Evolutionary conservation across 2,329 filamentous ascomycete genomes (phyloP).

Genomic region (Sarocladium brachiariae): DNA sequence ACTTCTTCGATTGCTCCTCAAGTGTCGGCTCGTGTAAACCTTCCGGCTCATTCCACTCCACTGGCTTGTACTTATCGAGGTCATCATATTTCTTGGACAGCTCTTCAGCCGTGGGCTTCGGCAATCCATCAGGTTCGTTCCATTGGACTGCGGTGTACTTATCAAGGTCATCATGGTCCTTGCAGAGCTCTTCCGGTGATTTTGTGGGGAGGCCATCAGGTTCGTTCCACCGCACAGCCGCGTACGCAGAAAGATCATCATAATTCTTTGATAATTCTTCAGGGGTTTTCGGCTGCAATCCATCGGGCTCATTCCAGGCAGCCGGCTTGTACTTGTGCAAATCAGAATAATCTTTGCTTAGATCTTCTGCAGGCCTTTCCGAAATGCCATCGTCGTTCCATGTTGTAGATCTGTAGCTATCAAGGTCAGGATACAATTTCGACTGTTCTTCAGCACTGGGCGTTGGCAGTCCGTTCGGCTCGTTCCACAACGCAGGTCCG

Average conservation of each 20-base stretch:
- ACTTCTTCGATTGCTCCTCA: slow-evolving; percentile 29
- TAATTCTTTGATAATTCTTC: slow-evolving; percentile 29
- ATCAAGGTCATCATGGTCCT: slow-evolving; percentile 27
- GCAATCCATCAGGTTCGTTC: slow-evolving; percentile 22
- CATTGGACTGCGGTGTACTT: slow-evolving; percentile 20
- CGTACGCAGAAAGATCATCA: slow-evolving; percentile 24
- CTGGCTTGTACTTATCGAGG: slow-evolving; percentile 29
- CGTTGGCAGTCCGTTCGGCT: slow-evolving; percentile 18
- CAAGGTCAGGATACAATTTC: slow-evolving; percentile 25
- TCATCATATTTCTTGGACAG: slow-evolving; percentile 32
- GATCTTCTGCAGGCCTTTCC: slow-evolving; percentile 17
- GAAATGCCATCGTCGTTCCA: slow-evolving; percentile 20
- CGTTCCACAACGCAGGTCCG: slow-evolving; percentile 20
- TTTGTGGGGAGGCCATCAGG: slow-evolving; percentile 16
- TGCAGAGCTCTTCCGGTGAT: slow-evolving; percentile 19
- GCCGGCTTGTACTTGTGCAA: slow-evolving; percentile 22
- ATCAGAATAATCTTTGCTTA: slow-evolving; percentile 25
- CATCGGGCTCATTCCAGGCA: slow-evolving; percentile 21
- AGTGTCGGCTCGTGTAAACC: slow-evolving; percentile 21
- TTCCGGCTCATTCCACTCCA: slow-evolving; percentile 28
- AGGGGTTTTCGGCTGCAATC: slow-evolving; percentile 15
- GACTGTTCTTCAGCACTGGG: slow-evolving; percentile 24
- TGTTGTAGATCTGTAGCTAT: slow-evolving; percentile 20
- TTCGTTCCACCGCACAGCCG: slow-evolving; percentile 22
- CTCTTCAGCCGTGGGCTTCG: slow-evolving; percentile 23